phyloP scores from a whole-genome alignment of 495 filamentous ascomycete genomes.

The Aspergillus avenaceus region DNA sequence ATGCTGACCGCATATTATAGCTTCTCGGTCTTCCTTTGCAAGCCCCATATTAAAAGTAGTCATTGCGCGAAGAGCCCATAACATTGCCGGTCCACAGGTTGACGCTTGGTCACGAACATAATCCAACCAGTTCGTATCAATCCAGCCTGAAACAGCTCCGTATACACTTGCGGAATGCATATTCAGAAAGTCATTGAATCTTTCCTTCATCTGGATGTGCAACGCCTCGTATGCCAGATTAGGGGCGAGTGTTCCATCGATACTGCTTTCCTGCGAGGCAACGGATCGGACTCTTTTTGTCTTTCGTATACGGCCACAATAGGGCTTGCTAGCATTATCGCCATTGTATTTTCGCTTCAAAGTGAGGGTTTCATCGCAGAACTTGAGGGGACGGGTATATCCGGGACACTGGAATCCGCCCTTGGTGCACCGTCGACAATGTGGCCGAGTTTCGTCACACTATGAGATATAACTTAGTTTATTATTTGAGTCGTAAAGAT shows the following conservation, averaged over 20 bases:
- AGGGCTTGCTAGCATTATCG: neutral
- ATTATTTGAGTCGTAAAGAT: too few species aligned
- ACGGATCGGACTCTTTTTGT: neutral
- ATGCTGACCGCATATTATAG: slow-evolving; percentile 12
- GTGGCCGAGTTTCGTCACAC: slow-evolving; percentile 21
- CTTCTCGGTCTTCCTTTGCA: slow-evolving; percentile 1
- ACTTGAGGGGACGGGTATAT: slow-evolving; percentile 14
- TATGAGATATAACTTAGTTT: neutral
- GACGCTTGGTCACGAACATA: neutral
- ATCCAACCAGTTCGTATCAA: slow-evolving; percentile 4
- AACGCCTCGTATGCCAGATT: neutral
- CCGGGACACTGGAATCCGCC: slow-evolving; percentile 20
- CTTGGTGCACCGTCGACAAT: slow-evolving; percentile 23
- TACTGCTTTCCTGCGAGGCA: neutral
- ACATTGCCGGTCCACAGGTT: neutral
- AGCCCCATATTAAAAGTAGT: slow-evolving; percentile 7
- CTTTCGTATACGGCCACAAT: neutral
- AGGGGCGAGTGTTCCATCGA: neutral
- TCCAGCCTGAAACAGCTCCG: neutral
- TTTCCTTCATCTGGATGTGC: neutral
- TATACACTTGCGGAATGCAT: neutral
- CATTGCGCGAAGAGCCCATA: slow-evolving; percentile 3
- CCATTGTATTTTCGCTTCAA: neutral
- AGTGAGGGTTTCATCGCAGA: neutral
- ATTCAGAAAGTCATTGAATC: neutral